These are phyloP conservation scores for Coemansia sp. DNA, from an alignment of 192 early-diverging fungal species.

Conservation along the genomic window DNA sequence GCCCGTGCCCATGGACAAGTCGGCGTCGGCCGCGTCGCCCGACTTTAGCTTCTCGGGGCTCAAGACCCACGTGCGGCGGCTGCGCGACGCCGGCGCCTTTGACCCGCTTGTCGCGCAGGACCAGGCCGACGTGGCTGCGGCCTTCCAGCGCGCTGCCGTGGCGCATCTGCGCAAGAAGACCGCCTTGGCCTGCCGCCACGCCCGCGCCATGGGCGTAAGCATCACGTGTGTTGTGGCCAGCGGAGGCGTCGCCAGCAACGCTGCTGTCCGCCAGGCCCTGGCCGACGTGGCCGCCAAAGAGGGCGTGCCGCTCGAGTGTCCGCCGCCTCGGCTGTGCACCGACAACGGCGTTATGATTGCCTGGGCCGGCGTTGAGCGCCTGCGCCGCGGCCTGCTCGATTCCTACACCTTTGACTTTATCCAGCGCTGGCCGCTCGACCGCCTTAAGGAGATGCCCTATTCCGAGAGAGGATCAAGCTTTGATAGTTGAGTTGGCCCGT, in stretches of 20 bases:
- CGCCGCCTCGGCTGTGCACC: constrained; percentile 74
- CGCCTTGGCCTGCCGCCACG: constrained; percentile 54
- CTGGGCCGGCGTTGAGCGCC: constrained; percentile 77
- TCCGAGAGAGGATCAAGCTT: constrained; percentile 17
- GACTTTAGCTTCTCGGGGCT: constrained; percentile 77
- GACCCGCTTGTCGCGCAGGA: constrained; percentile 23
- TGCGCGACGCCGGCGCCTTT: constrained; percentile 39
- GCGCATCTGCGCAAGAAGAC: constrained; percentile 67
- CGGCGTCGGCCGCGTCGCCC: constrained; percentile 48
- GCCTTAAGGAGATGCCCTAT: constrained; percentile 48
- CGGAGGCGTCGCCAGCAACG: constrained; percentile 79
- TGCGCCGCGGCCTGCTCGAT: constrained; percentile 63
- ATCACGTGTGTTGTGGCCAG: constrained; percentile 65
- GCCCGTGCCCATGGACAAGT: constrained; percentile 65
- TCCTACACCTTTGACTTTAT: constrained; percentile 70
- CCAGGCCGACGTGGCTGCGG: constrained; percentile 65
- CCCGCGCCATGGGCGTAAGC: constrained; percentile 21
- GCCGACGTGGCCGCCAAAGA: constrained; percentile 41
- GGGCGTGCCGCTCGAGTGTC: constrained; percentile 62
- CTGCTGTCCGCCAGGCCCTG: constrained; percentile 54
- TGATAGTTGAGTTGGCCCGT: not conserved
- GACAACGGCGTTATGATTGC: constrained; percentile 88
- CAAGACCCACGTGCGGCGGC: constrained; percentile 62
- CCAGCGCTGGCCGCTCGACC: constrained; percentile 73
- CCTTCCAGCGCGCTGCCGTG: constrained; percentile 65